Evolutionary conservation across 202 grass and related monocot species (phyloP).

Genomic region (Zoysia matrella): DNA sequence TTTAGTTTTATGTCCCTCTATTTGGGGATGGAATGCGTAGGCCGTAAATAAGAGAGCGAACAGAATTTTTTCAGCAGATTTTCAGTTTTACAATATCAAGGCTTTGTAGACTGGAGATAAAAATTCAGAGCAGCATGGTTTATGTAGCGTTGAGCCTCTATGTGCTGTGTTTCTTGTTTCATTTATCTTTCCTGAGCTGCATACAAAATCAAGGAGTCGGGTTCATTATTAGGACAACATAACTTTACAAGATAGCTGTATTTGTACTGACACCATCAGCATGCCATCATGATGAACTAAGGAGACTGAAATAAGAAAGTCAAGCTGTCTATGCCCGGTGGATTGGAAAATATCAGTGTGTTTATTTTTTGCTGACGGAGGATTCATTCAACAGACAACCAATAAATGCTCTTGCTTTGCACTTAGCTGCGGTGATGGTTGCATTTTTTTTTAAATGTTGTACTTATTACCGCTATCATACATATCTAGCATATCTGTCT

Average conservation of each 20-base stretch:
- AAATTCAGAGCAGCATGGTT: constrained; percentile 33
- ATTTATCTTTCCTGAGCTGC: constrained; percentile 1
- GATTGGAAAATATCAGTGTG: not conserved
- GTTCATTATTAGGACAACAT: not conserved
- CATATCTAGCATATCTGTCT: not conserved
- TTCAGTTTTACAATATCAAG: not conserved
- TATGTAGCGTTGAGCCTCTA: not conserved
- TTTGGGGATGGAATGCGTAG: not conserved
- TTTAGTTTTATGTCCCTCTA: not conserved
- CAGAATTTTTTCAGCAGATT: not conserved
- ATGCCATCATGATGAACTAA: not conserved
- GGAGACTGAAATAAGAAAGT: not conserved
- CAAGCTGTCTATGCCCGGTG: not conserved
- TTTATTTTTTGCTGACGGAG: not conserved
- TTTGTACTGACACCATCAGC: not conserved
- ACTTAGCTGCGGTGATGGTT: constrained; percentile 16
- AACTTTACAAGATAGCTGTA: not conserved
- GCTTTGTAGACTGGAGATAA: constrained; percentile 54
- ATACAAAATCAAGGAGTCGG: not conserved
- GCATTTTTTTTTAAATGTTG: constrained; percentile 2
- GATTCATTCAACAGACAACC: not conserved
- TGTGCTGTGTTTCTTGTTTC: not conserved
- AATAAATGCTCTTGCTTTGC: constrained; percentile 3
- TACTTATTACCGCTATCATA: constrained; percentile 15
- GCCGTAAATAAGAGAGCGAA: constrained; percentile 2